These are phyloP conservation scores for Populus hybrid DNA, from an alignment of 441 rosid genomes.

Conservation along the genomic window DNA sequence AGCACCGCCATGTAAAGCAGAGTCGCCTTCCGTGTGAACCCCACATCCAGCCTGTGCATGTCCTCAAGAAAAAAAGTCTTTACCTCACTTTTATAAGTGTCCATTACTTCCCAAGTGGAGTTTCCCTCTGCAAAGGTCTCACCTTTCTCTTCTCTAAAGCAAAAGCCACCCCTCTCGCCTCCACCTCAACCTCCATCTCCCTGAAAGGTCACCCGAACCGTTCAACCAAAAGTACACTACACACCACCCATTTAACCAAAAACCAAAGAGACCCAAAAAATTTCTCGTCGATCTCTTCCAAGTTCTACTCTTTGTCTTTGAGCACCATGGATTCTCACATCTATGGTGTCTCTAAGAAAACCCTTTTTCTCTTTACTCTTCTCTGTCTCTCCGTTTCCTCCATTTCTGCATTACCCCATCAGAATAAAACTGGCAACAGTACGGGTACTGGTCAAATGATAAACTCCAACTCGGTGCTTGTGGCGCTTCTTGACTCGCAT, in stretches of 20 bases:
- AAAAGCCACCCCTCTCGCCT: background rate
- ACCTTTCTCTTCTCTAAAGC: constrained; percentile 17
- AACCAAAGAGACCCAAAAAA: background rate
- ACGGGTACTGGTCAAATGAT: constrained; percentile 40
- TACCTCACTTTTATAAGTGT: constrained; percentile 7
- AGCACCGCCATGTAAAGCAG: background rate
- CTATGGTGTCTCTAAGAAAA: constrained; percentile 39
- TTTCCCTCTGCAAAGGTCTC: background rate
- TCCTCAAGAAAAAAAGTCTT: background rate
- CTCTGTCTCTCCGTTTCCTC: constrained; percentile 11
- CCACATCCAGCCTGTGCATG: constrained; percentile 69
- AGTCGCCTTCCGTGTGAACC: constrained; percentile 33
- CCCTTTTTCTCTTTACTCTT: constrained; percentile 9
- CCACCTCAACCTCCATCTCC: no score
- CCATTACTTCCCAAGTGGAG: background rate
- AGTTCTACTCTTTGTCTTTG: constrained; percentile 7
- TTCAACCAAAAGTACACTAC: background rate
- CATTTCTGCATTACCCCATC: constrained; percentile 45
- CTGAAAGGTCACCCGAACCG: background rate
- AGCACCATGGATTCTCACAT: constrained; percentile 55
- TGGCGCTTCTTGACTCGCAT: constrained; percentile 90
- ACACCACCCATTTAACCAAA: background rate
- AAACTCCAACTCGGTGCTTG: constrained; percentile 83
- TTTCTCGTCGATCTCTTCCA: background rate
- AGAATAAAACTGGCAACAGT: constrained; percentile 22